phyloP scores from a whole-genome alignment of 148 eudicot genomes.

The Cornus kousa region DNA sequence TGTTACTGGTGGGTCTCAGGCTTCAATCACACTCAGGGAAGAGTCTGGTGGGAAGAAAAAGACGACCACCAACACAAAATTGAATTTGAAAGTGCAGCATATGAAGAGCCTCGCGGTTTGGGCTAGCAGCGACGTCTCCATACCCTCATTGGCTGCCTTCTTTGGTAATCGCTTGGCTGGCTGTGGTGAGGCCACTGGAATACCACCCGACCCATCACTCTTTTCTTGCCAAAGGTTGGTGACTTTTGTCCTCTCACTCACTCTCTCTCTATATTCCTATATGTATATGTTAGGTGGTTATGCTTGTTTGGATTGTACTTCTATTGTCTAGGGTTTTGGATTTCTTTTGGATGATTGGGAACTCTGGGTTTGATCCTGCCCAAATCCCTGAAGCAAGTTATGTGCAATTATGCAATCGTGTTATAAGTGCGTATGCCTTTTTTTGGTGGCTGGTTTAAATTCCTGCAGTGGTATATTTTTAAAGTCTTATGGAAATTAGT shows the following conservation, averaged over 20 bases:
- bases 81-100: constrained; percentile 63
- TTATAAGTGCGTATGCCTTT: no score
- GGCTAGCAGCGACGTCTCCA: constrained; percentile 42
- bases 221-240: constrained; percentile 67
- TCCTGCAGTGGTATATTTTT: no score
- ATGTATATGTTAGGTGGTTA: background rate
- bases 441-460: no score
- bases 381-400: no score
- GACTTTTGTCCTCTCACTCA: no score
- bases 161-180: constrained; percentile 59
- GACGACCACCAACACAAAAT: constrained; percentile 39
- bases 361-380: no score
- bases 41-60: constrained; percentile 57
- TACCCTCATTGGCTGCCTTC: constrained; percentile 54
- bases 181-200: constrained; percentile 44
- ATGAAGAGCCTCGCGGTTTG: constrained; percentile 55
- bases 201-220: constrained; percentile 49
- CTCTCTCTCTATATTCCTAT: background rate
- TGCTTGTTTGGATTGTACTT: no score
- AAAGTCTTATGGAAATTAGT: no score
- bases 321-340: background rate
- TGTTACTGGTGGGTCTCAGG: constrained; percentile 19
- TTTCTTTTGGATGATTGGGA: background rate
- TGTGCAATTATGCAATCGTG: no score
- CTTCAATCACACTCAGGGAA: constrained; percentile 54